These are phyloP conservation scores for Termitomyces sp. DNA, from an alignment of 768 basidiomycete genomes.

Conservation along the genomic window DNA sequence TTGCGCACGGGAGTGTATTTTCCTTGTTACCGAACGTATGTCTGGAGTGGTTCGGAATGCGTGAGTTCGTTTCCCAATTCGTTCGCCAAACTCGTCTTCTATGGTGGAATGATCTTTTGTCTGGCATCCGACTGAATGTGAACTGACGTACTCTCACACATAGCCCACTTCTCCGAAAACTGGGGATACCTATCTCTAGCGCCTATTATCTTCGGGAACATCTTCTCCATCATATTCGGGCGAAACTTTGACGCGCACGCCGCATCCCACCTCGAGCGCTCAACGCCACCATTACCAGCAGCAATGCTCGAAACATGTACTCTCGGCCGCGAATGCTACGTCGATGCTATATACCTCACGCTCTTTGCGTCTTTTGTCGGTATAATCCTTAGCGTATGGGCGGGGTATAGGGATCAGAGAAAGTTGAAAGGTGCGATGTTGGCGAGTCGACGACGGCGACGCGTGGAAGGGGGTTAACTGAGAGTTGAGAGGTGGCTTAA, in stretches of 20 bases:
- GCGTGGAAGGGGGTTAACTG: too few species aligned
- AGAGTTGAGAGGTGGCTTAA: too few species aligned
- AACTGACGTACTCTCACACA: background rate
- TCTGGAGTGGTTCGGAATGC: conserved; percentile 87
- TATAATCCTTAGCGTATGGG: conserved; percentile 46
- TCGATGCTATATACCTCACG: conserved; percentile 52
- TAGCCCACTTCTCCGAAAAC: conserved; percentile 79
- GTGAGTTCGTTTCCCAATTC: conserved; percentile 57
- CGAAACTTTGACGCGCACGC: conserved; percentile 74
- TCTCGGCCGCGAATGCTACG: conserved; percentile 57
- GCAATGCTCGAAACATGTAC: conserved; percentile 33
- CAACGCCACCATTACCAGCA: conserved; percentile 24
- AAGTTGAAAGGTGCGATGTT: conserved; percentile 25
- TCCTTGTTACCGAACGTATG: conserved; percentile 72
- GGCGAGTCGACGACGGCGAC: background rate
- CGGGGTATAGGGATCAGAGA: conserved; percentile 44
- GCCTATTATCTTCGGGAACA: conserved; percentile 75
- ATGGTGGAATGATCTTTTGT: too few species aligned
- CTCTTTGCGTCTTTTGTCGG: conserved; percentile 42
- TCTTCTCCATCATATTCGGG: conserved; percentile 85
- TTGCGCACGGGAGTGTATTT: conserved; percentile 72
- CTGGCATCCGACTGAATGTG: background rate
- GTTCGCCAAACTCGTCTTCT: too few species aligned
- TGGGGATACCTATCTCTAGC: conserved; percentile 78
- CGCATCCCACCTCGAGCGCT: background rate